Evolutionary conservation across 306 rosid genomes (phyloP).

Genomic region (Begonia loranthoides): DNA sequence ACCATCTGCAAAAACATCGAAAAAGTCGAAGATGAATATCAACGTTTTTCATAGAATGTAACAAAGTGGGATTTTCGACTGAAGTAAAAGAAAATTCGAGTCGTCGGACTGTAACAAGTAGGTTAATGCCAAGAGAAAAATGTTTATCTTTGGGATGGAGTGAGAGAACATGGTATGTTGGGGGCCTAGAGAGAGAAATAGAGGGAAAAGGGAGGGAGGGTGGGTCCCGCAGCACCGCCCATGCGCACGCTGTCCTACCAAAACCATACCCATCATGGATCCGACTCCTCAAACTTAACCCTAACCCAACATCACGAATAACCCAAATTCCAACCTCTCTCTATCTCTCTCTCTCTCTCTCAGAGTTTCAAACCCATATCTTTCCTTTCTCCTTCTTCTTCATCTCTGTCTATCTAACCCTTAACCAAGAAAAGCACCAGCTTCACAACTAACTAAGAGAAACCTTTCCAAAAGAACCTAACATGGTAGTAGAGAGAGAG

Average conservation of each 20-base stretch:
- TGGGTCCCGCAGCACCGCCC: conserved; percentile 77
- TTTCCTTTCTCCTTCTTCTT: conserved; percentile 4
- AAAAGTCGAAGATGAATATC: too few relatives aligned
- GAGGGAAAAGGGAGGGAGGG: conserved; percentile 5
- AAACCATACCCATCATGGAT: conserved; percentile 27
- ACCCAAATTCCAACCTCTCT: background rate
- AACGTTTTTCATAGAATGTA: too few relatives aligned
- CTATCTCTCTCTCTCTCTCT: conserved; percentile 15
- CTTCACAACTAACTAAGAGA: conserved; percentile 2
- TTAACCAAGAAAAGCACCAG: conserved; percentile 21
- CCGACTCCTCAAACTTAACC: conserved; percentile 40
- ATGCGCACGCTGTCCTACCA: conserved; percentile 63
- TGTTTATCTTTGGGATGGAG: background rate
- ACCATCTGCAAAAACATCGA: too few relatives aligned
- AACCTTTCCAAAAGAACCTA: background rate
- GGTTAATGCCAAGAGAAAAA: too few relatives aligned
- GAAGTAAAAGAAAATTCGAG: too few relatives aligned
- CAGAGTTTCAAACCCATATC: too few relatives aligned
- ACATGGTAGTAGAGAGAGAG: too few relatives aligned
- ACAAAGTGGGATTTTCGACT: too few relatives aligned
- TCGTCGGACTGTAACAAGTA: too few relatives aligned
- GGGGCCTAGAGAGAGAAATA: conserved; percentile 16
- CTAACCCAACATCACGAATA: conserved; percentile 29
- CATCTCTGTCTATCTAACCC: conserved; percentile 31
- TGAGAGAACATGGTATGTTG: conserved; percentile 22